Conservation (phyloP, 768 basidiomycete genomes). For the Leucogyrophana mollusca region DNA sequence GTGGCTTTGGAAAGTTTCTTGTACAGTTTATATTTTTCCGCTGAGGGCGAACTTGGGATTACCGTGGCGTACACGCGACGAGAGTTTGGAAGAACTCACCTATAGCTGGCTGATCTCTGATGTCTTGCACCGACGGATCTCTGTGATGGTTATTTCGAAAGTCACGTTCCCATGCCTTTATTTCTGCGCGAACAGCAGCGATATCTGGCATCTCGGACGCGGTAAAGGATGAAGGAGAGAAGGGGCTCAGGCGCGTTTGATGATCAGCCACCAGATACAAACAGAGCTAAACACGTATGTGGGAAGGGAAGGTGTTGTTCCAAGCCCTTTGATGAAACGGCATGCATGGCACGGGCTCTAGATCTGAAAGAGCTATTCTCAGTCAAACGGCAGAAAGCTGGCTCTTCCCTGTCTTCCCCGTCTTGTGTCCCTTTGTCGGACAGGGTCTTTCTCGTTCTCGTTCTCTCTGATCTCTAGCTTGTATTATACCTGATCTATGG, state of each 20-base stretch:
- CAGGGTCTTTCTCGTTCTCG: constrained; percentile 1
- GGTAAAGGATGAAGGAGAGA: background rate
- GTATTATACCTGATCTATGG: constrained; percentile 10
- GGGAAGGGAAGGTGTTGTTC: background rate
- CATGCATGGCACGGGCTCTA: background rate
- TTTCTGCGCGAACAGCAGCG: constrained; percentile 54
- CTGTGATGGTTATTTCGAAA: constrained; percentile 57
- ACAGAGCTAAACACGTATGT: constrained; percentile 1
- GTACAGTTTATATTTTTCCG: constrained; percentile 79
- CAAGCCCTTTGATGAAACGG: background rate
- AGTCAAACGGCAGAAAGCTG: background rate
- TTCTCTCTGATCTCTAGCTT: constrained; percentile 1
- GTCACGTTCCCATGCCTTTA: constrained; percentile 76
- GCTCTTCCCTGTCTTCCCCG: background rate
- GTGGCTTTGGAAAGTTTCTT: constrained; percentile 65
- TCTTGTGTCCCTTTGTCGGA: background rate
- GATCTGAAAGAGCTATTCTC: constrained; percentile 1
- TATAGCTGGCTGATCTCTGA: constrained; percentile 57
- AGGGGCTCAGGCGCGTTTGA: background rate
- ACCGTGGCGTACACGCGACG: background rate
- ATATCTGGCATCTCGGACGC: constrained; percentile 14
- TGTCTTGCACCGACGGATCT: constrained; percentile 69
- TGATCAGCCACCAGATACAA: background rate
- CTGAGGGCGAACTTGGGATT: constrained; percentile 36
- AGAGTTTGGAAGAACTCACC: constrained; percentile 43